Evolutionary conservation across 106 monocot species (phyloP), one percentile per base, ranked within the genome.

Genomic region (Alisma plantagoaquatica): DNA sequence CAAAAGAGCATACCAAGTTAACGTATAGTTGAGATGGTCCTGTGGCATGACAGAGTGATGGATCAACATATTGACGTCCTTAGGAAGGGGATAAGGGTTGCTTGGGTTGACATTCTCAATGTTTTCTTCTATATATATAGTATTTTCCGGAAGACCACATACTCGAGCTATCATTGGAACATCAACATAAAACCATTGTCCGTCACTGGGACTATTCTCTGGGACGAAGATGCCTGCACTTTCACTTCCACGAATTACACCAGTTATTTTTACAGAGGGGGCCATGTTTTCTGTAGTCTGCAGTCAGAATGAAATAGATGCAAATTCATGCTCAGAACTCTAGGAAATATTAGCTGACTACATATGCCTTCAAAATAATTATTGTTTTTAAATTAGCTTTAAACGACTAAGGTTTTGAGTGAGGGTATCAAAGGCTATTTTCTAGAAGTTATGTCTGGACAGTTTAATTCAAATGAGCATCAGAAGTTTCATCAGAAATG

Each of bases 51-150:
- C 85, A 10, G 84, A 82, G 54, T 74, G 53, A 33, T 55, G 64
- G 45, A 90, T 81, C 65, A 98, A 82, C 54, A 69, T 70, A 44
- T 72, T 82, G 51, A 72, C 75, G 66, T 90, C 89, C 59, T 84
- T 98, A 9, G 89, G 89, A 59, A 98, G 57, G 35, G 96, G 96
- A 82, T 98, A 98, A 67, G 84, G 96, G 70, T 81, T 77, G 47
- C 41, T 78, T 56, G 96, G 70, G 56, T 63, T 69, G 33, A 54
- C 62, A 67, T 76, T 50, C 65, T 76, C 82, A 58, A 77, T 83
- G 55, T 85, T 82, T 24, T 89, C 96, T 68, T 98, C 96, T 47
- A 85, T 66, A 64, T 98, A 98, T 33, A 85, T 38, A 41, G 76
- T 72, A 61, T 79, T 59, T 2, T 76, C 82, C 19, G 96, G 74